A percentile compares a stretch with the other conserved stretches of the same genome.
phyloP scores from a whole-genome alignment of 2,329 filamentous ascomycete genomes.

The Neonectria magnoliae region DNA sequence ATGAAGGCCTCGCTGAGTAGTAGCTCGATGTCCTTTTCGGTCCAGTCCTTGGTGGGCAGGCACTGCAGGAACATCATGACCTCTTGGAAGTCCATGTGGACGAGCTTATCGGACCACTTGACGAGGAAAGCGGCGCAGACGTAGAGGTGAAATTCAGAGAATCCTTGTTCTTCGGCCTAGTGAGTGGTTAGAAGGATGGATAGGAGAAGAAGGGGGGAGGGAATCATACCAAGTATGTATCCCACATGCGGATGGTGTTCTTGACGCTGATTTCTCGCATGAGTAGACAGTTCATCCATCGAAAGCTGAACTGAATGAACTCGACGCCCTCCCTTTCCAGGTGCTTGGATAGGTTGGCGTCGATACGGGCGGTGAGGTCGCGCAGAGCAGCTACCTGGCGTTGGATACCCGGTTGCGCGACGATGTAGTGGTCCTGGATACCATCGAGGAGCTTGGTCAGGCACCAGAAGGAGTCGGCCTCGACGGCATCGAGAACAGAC shows the following conservation, averaged over 20 bases:
- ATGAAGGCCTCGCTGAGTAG: slow-evolving; percentile 97
- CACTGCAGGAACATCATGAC: slow-evolving; percentile 99
- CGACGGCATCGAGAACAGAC: slow-evolving; percentile 92
- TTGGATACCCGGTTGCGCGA: slow-evolving; percentile 96
- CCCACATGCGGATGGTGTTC: slow-evolving; percentile 99
- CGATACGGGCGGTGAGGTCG: slow-evolving; percentile 91
- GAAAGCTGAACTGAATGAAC: slow-evolving; percentile 98
- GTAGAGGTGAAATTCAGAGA: slow-evolving; percentile 97
- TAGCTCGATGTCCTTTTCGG: slow-evolving; percentile 97
- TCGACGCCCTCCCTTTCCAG: slow-evolving; percentile 91
- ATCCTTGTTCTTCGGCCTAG: slow-evolving; percentile 96
- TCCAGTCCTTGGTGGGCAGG: slow-evolving; percentile 92
- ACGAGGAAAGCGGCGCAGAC: slow-evolving; percentile 98
- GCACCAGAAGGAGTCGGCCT: slow-evolving; percentile 99
- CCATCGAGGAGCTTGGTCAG: slow-evolving; percentile 97
- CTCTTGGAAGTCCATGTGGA: slow-evolving; percentile 98
- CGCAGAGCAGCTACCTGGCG: slow-evolving; percentile 89
- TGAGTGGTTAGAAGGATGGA: slow-evolving; percentile 2
- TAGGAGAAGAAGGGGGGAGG: background rate
- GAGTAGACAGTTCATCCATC: slow-evolving; percentile 99
- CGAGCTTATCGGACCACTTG: slow-evolving; percentile 95
- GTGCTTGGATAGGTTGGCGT: slow-evolving; percentile 84
- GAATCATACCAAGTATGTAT: slow-evolving; percentile 88
- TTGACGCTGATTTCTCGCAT: slow-evolving; percentile 98
- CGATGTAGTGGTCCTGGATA: slow-evolving; percentile 99